Base-by-base conservation (phyloP, 371 early-diverging fungal genomes). In the Apophysomyces ossiformis region DNA sequence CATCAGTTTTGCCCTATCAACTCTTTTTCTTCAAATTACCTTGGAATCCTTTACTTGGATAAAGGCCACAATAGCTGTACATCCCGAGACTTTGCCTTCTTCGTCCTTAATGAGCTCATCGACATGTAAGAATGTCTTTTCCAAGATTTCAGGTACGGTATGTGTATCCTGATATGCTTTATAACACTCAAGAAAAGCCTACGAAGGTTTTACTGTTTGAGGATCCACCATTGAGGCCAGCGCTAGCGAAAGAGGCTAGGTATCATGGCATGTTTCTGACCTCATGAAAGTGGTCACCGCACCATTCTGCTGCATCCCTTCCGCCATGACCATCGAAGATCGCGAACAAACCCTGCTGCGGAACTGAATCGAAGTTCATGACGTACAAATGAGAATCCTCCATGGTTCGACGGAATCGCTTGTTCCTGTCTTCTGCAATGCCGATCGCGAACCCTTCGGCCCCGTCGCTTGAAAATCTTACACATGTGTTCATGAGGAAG, bases 321-420 rank as follows among this genome's bases (percentile, higher is more conserved):
- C 99, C 98, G 5, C 97, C 98, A 77, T 99, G 99, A 15, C 99
- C 99, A 70, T 99, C 99, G 75, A 92, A 99, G 59, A 99, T 90
- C 54, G 96, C 98, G 87, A 97, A 95, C 69, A 92, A 95, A 7
- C 94, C 92, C 77, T 94, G 95, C 45, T 92, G 92, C 56, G 84
- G 74, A 63, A 92, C 83, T 61, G 87, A 87, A 58, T 84, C 88
- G 77, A 90, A 98, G 77, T 94, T 87, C 65, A 93, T 89, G 58
- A 90, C 77, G 73, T 83, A 92, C 5, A 86, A 84, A 74, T 98
- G 98, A 11, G 97, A 89, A 73, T 98, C 96, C 90, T 98, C 98
- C 97, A 98, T 98, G 15, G 94, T 95, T 76, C 97, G 80, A 61
- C 98, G 81, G 73, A 92, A 93, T 38, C 92, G 86, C 67, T 89